phyloP scores from a whole-genome alignment of 768 basidiomycete genomes.

The Sporobolomyces pararoseus region DNA sequence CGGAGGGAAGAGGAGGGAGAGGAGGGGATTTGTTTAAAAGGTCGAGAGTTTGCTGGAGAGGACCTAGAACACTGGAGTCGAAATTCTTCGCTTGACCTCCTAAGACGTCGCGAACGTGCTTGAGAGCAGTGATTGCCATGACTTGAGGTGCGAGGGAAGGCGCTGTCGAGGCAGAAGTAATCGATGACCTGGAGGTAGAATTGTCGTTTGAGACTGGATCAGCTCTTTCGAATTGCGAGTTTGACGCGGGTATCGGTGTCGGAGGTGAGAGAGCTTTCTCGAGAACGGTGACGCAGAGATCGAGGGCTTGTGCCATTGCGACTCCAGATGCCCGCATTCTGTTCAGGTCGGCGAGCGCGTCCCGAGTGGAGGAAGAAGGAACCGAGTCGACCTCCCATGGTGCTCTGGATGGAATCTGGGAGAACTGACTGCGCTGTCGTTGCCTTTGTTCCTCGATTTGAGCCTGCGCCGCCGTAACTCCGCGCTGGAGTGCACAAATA shows the following conservation, averaged over 20 bases:
- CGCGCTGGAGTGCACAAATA: conserved; percentile 23
- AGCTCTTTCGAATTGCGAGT: background rate
- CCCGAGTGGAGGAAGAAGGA: background rate
- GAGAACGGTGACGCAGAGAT: conserved; percentile 31
- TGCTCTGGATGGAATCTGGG: conserved; percentile 32
- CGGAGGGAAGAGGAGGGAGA: conserved; percentile 9
- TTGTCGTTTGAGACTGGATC: too few relatives aligned
- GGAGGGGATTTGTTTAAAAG: conserved; percentile 7
- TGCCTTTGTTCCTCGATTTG: conserved; percentile 35
- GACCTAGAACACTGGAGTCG: conserved; percentile 21
- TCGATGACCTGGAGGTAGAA: background rate
- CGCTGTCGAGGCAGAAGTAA: background rate
- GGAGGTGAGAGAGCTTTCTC: conserved; percentile 20
- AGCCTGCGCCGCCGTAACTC: conserved; percentile 25
- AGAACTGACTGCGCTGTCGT: conserved; percentile 19
- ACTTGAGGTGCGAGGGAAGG: conserved; percentile 4
- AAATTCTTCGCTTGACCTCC: conserved; percentile 21
- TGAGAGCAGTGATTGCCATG: conserved; percentile 36
- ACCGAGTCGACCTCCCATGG: conserved; percentile 33
- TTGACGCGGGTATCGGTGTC: background rate
- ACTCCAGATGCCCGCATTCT: conserved; percentile 12
- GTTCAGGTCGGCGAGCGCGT: conserved; percentile 31
- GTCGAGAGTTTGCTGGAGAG: conserved; percentile 18
- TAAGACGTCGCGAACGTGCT: conserved; percentile 36
- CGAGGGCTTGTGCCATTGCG: conserved; percentile 33